Evolutionary conservation across 208 protist genomes (phyloP), one percentile per base, ranked within the genome.

Genomic region (Leishmania aethiopica): DNA sequence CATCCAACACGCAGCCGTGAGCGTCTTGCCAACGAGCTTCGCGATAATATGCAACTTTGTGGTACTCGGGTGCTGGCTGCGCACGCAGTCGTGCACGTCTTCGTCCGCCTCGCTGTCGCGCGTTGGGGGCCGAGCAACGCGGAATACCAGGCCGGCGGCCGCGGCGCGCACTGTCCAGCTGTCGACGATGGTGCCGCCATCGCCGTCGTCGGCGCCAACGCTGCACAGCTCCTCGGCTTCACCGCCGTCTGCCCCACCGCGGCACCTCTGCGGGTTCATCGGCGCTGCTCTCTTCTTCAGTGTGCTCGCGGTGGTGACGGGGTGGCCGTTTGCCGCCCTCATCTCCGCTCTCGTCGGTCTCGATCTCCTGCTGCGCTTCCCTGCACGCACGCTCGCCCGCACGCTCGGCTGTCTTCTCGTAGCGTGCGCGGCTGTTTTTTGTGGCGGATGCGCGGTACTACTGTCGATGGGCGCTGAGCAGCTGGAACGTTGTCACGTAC

Each of bases 311-410:
- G 77, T 84, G 32, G 60, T 98, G 10, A 53, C 97, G 3, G 97
- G 92, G 15, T 99, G 98, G 97, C 97, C 98, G 37, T 99, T 99
- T 69, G 90, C 91, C 13, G 92, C 80, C 11, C 85, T 99, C 57
- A 51, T 97, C 19, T 91, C 84, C 15, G 77, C 93, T 3, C 96
- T 95, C 22, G 85, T 99, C 22, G 97, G 88, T 37, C 84, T 98
- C 10, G 86, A 97, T 84, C 64, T 97, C 19, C 76, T 98, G 0
- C 22, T 92, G 35, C 86, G 89, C 42, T 89, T 84, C 74, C 88
- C 89, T 51, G 67, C 5, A 49, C 83, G 15, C 37, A 83, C 90
- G 1, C 42, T 78, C 8, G 32, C 87, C 28, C 90, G 70, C 55
- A 67, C 87, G 8, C 47, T 80, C 7, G n/a, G 80, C 3, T 87